Conservation (phyloP, 2,329 filamentous ascomycete species). For the Dothistroma septosporum region DNA sequence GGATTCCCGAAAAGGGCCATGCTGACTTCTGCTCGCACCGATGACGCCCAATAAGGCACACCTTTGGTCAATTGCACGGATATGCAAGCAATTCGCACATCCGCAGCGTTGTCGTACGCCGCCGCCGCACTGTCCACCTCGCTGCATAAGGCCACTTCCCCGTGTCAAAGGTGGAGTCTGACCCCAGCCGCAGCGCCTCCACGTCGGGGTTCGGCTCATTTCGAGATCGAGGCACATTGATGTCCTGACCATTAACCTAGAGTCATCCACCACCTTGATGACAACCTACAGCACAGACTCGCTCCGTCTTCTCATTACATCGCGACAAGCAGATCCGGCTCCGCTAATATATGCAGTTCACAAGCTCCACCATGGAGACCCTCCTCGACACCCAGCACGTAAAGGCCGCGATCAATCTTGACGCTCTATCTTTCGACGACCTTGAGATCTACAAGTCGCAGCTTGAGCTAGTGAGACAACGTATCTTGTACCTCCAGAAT, state of each 20-base stretch:
- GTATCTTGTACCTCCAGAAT: slow-evolving; percentile 20
- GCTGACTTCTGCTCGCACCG: background rate
- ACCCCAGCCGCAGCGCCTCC: background rate
- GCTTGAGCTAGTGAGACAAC: slow-evolving; percentile 16
- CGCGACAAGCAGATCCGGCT: background rate
- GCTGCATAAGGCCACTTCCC: background rate
- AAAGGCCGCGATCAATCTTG: slow-evolving; percentile 2
- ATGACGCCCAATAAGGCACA: background rate
- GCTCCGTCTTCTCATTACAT: background rate
- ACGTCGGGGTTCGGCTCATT: background rate
- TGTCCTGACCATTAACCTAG: background rate
- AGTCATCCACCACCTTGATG: background rate
- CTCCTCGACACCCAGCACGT: background rate
- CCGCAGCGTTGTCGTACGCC: background rate
- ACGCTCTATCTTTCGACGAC: slow-evolving; percentile 14
- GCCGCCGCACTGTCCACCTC: background rate
- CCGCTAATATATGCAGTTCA: background rate
- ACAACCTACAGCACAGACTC: background rate
- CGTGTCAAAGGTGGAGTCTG: background rate
- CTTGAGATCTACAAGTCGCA: slow-evolving; percentile 16
- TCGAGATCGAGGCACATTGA: background rate
- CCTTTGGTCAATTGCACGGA: background rate
- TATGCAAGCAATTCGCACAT: background rate
- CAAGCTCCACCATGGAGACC: background rate
- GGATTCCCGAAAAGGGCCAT: background rate